A percentile compares a stretch with the other conserved stretches of the same genome.
These are phyloP conservation scores for Heterobasidion annosum DNA, from an alignment of 1,284 basidiomycete species.

Conservation along the genomic window DNA sequence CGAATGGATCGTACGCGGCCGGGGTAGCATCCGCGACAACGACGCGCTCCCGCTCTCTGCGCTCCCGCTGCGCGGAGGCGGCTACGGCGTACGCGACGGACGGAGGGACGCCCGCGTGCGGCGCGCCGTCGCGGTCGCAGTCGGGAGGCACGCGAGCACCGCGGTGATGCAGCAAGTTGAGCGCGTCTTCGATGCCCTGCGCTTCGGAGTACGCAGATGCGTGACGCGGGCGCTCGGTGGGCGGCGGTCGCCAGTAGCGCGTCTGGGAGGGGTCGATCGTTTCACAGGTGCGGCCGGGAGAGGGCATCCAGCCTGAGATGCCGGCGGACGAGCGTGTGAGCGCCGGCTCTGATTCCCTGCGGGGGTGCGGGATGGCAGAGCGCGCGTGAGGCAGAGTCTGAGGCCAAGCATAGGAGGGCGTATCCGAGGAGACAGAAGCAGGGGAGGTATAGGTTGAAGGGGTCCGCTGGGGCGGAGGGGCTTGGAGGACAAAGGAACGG, in stretches of 20 bases:
- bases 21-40: neutral
- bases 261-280: neutral
- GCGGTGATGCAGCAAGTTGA: neutral
- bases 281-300: neutral
- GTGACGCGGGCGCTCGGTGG: neutral
- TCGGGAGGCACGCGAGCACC: neutral
- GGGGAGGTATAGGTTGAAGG: neutral
- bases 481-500: neutral
- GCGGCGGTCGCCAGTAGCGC: neutral
- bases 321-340: neutral
- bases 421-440: too few species aligned
- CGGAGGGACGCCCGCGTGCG: neutral
- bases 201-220: neutral
- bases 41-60: neutral
- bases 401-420: too few species aligned
- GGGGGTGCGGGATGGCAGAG: neutral
- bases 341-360: neutral
- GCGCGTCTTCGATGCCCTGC: neutral
- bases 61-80: neutral
- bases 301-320: neutral
- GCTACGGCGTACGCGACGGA: neutral
- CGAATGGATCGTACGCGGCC: neutral
- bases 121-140: neutral
- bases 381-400: too few species aligned
- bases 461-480: neutral